These are phyloP conservation scores for Boletus bicolor DNA, from an alignment of 768 basidiomycete species.

Conservation along the genomic window DNA sequence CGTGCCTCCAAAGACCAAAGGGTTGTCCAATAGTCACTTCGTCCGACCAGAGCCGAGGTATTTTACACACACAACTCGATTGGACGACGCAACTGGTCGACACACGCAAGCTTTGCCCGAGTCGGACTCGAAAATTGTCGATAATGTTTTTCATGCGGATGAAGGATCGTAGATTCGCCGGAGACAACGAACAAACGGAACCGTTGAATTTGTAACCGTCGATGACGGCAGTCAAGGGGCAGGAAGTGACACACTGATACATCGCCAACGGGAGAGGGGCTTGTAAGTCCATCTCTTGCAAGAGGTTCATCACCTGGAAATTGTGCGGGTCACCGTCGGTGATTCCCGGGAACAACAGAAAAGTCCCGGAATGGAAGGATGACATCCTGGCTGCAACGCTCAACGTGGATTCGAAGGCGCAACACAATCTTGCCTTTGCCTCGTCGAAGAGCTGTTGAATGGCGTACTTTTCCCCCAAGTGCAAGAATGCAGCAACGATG, in stretches of 20 bases:
- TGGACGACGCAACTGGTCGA: conserved; percentile 2
- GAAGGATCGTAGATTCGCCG: conserved; percentile 7
- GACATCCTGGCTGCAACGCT: not conserved
- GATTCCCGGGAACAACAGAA: not conserved
- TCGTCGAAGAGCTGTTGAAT: conserved; percentile 10
- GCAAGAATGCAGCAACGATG: conserved; percentile 12
- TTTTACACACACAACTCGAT: not conserved
- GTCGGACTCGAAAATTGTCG: not conserved
- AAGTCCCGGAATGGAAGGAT: not conserved
- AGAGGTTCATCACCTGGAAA: conserved; percentile 20
- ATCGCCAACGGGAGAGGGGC: conserved; percentile 11
- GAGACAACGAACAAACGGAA: not conserved
- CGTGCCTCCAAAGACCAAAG: conserved; percentile 9
- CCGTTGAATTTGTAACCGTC: conserved; percentile 11
- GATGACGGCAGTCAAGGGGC: conserved; percentile 4
- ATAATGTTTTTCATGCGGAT: conserved; percentile 6
- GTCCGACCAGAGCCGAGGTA: conserved; percentile 8
- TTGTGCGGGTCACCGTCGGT: conserved; percentile 9
- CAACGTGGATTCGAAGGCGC: not conserved
- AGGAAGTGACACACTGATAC: conserved; percentile 6
- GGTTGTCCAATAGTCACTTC: not conserved
- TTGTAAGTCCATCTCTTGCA: conserved; percentile 4
- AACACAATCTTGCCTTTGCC: conserved; percentile 8
- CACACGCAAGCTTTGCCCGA: not conserved
- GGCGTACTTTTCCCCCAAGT: conserved; percentile 23